Conservation (phyloP, 1,139 yeast genomes). For the Trichomonascaceae sp. region DNA sequence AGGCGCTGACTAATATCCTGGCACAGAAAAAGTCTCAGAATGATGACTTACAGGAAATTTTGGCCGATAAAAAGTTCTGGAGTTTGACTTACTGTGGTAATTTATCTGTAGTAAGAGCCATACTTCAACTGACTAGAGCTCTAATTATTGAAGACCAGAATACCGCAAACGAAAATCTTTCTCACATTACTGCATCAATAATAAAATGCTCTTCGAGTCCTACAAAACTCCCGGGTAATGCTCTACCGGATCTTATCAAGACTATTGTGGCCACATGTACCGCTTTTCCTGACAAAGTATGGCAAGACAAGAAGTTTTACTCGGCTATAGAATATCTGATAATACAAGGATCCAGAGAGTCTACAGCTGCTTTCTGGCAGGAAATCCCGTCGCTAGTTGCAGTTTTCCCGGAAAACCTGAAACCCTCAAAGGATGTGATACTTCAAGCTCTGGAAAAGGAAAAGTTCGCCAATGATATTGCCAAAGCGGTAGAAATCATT, state of each 20-base stretch:
- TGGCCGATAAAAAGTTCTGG: conserved; percentile 24
- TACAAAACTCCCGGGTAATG: conserved; percentile 1
- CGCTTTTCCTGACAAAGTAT: not conserved
- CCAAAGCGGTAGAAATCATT: not conserved
- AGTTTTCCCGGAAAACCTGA: not conserved
- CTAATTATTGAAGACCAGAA: conserved; percentile 16
- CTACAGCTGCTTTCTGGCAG: conserved; percentile 6
- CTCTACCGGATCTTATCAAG: conserved; percentile 2
- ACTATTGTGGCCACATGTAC: conserved; percentile 1
- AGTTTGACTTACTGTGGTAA: conserved; percentile 24
- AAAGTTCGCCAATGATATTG: conserved; percentile 1
- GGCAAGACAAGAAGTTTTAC: conserved; percentile 1
- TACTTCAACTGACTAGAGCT: conserved; percentile 16
- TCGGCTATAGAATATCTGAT: conserved; percentile 3
- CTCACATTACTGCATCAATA: conserved; percentile 18
- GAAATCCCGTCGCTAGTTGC: not conserved
- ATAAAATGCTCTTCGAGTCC: conserved; percentile 4
- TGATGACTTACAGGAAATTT: conserved; percentile 12
- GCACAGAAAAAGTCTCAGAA: conserved; percentile 6
- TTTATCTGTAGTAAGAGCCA: conserved; percentile 22
- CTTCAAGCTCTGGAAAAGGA: conserved; percentile 2
- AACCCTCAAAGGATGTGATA: not conserved
- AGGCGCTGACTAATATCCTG: conserved; percentile 43
- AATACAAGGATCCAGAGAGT: conserved; percentile 6
- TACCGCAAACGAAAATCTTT: conserved; percentile 20